Evolutionary conservation across 2,329 filamentous ascomycete genomes (phyloP).

Genomic region (Aspergillaceae sp.): DNA sequence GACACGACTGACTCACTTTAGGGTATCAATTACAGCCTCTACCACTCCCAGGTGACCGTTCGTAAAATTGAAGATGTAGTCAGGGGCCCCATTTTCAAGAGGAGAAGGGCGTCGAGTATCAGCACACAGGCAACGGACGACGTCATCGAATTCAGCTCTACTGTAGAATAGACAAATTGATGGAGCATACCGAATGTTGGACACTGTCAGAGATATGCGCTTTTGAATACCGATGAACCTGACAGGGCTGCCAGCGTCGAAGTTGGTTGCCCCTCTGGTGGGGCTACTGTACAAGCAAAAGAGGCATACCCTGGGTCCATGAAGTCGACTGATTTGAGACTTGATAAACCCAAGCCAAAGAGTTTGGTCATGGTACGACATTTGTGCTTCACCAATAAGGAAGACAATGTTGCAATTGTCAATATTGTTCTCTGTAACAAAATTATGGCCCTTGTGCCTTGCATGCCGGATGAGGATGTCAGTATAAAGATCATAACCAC

Average conservation of each 20-base stretch:
- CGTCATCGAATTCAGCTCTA: conserved; percentile 4
- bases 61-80: conserved; percentile 4
- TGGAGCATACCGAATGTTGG: not conserved
- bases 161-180: conserved; percentile 4
- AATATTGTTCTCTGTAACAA: not conserved
- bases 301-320: conserved; percentile 2
- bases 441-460: not conserved
- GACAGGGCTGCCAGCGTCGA: not conserved
- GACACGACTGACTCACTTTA: not conserved
- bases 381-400: conserved; percentile 6
- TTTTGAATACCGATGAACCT: conserved; percentile 2
- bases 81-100: conserved; percentile 19
- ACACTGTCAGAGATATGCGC: conserved; percentile 4
- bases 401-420: conserved; percentile 2
- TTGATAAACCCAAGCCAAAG: conserved; percentile 6
- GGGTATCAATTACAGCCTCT: not conserved
- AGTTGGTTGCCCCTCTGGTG: not conserved
- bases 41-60: conserved; percentile 7
- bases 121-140: conserved; percentile 3
- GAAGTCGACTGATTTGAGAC: not conserved
- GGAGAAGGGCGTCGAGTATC: not conserved
- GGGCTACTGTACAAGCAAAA: not conserved
- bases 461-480: not conserved
- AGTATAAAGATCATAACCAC: not conserved
- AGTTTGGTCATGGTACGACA: conserved; percentile 1